Evolutionary conservation across 768 basidiomycete species (phyloP).

Genomic region (Tricholoma matsutake): DNA sequence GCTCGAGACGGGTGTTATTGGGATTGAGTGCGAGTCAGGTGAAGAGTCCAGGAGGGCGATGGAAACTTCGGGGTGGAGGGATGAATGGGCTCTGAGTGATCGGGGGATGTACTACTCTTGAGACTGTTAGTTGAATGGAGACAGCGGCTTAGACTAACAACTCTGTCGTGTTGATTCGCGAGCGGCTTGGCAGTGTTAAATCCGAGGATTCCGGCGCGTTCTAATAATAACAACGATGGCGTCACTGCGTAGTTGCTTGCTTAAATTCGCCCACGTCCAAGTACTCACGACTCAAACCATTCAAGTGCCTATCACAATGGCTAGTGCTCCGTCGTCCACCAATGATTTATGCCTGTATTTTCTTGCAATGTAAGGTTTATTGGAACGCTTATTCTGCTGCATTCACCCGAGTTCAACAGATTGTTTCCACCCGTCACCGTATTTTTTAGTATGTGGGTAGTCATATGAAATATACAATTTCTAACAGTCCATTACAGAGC

Average conservation of each 20-base stretch:
- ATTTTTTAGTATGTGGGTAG: constrained; percentile 2
- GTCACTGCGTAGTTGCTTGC: too few relatives aligned
- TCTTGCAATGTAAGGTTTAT: constrained; percentile 1
- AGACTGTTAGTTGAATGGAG: neutral
- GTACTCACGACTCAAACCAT: neutral
- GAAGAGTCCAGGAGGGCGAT: neutral
- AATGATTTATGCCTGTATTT: constrained; percentile 6
- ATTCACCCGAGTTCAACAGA: neutral
- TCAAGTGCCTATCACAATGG: neutral
- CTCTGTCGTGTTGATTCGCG: too few relatives aligned
- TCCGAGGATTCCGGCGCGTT: too few relatives aligned
- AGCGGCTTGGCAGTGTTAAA: too few relatives aligned
- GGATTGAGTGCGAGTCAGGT: neutral
- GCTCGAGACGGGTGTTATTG: neutral
- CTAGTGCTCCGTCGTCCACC: neutral
- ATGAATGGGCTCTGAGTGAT: constrained; percentile 1
- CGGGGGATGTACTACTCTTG: neutral
- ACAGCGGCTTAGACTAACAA: too few relatives aligned
- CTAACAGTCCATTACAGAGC: neutral
- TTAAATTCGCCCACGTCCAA: too few relatives aligned
- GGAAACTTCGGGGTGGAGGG: neutral
- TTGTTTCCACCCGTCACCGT: constrained; percentile 7
- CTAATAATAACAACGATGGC: too few relatives aligned
- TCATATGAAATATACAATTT: neutral
- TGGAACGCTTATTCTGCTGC: neutral